Conservation (phyloP, 2,329 filamentous ascomycete species). For the Salinomyces thailandicus region DNA sequence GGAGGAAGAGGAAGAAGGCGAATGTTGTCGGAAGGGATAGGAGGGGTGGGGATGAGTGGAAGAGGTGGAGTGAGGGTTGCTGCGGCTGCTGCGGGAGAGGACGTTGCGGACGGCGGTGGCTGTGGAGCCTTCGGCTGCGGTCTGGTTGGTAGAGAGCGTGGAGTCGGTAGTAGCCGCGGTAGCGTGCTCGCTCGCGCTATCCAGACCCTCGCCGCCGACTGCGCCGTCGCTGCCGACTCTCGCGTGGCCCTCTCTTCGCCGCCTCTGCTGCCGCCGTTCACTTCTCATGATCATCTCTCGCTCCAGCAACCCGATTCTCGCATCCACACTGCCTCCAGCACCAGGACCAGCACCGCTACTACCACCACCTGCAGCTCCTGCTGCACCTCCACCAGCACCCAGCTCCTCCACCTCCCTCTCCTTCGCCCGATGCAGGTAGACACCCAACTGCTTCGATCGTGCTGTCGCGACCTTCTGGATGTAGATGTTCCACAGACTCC, state of each 20-base stretch:
- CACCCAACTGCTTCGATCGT: conserved; percentile 45
- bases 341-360: neutral
- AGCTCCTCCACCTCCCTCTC: conserved; percentile 42
- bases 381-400: conserved; percentile 18
- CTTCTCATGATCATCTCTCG: conserved; percentile 41
- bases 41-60: no score
- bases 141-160: no score
- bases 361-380: neutral
- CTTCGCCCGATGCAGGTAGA: conserved; percentile 50
- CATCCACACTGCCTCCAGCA: conserved; percentile 36
- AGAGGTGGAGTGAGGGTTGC: no score
- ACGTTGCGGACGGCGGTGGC: no score
- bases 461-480: conserved; percentile 48
- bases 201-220: conserved; percentile 32
- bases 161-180: conserved; percentile 4
- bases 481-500: conserved; percentile 52
- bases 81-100: no score
- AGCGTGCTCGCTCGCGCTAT: conserved; percentile 24
- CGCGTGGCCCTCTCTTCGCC: conserved; percentile 20
- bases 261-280: conserved; percentile 17
- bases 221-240: conserved; percentile 12
- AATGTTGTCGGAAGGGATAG: no score
- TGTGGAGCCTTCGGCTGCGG: no score
- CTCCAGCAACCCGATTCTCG: conserved; percentile 45
- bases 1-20: conserved; percentile 18